Evolutionary conservation across 2,329 filamentous ascomycete species (phyloP), one percentile per base, ranked within the genome.

Genomic region (Aspergillus neotritici): DNA sequence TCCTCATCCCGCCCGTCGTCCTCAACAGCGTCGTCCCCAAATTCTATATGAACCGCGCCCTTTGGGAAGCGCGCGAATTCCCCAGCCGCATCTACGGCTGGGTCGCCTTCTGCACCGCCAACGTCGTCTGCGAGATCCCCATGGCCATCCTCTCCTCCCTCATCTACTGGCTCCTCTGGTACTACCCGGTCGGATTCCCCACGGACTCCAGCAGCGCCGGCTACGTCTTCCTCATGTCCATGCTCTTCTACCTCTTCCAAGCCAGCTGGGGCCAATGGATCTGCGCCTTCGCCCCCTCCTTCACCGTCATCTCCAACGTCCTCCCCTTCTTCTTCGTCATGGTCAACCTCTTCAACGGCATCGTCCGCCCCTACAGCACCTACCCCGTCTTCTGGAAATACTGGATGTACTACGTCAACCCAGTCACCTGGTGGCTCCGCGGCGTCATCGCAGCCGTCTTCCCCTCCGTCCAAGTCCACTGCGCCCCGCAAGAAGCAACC

Each of bases 261-360:
- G 77, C 76, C 28, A 81, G 74, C 52, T 90, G 83, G 86, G 87
- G 84, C 14, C 86, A 89, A 61, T 91, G 85, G 85, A 87, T 93
- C 53, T 86, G 82, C 50, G 86, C 87, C 1, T 89, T 89, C 63
- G 84, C 86, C 0, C 86, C 86, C 0, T 82, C 75, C 32, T 88
- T 88, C 67, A 87, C 84, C 1, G 84, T 88, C 50, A 87, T 90
- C 51, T 80, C 80, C 34, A 88, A 90, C 57, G 64, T 83, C 15
- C 70, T 88, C 4, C 86, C 86, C 1, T 88, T 90, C 71, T 87
- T 90, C 75, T 86, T 90, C 68, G 80, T 89, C 62, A 82, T 87
- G 71, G 83, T 86, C 56, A 76, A 75, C 32, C 66, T 87, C 16
- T 89, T 90, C 74, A 89, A 87, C 68, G 86, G 86, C 52, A 80